These are phyloP conservation scores for Xylariaceae sp. DNA, from an alignment of 2,329 filamentous ascomycete genomes.

Conservation along the genomic window DNA sequence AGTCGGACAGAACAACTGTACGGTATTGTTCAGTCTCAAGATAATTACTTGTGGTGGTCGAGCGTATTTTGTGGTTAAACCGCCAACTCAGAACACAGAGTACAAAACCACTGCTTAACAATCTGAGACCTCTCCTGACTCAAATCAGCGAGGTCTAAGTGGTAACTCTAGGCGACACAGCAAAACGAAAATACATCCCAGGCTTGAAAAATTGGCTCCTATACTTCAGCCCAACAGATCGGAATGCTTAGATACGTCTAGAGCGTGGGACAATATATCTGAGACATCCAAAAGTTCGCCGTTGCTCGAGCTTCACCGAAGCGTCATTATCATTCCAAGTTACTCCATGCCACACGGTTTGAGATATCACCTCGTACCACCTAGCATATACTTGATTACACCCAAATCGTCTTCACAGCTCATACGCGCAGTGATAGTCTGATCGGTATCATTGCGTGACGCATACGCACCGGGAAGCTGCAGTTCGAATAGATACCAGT, in stretches of 20 bases:
- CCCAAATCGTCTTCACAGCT: no score
- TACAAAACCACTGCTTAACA: slow-evolving; percentile 3
- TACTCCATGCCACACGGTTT: no score
- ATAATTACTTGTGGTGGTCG: slow-evolving; percentile 12
- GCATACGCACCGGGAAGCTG: no score
- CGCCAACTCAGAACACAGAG: neutral
- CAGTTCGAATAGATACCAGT: no score
- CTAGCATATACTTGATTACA: no score
- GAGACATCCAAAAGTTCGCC: neutral
- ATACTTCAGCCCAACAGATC: neutral
- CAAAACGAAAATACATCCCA: neutral
- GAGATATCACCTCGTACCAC: no score
- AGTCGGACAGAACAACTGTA: neutral
- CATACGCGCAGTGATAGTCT: no score
- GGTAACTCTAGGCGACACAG: neutral
- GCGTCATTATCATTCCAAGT: no score
- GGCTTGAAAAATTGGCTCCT: neutral
- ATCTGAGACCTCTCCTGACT: slow-evolving; percentile 18
- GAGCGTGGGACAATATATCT: no score
- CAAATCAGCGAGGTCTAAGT: slow-evolving; percentile 7
- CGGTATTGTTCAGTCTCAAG: neutral
- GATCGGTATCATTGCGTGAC: no score
- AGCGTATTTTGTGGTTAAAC: neutral
- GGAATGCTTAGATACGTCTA: neutral
- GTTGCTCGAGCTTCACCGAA: no score